Percentiles rank a stretch among this genome's conserved stretches.
Conservation (phyloP, 179 eudicot species). For the Heliamphora pulchella region DNA sequence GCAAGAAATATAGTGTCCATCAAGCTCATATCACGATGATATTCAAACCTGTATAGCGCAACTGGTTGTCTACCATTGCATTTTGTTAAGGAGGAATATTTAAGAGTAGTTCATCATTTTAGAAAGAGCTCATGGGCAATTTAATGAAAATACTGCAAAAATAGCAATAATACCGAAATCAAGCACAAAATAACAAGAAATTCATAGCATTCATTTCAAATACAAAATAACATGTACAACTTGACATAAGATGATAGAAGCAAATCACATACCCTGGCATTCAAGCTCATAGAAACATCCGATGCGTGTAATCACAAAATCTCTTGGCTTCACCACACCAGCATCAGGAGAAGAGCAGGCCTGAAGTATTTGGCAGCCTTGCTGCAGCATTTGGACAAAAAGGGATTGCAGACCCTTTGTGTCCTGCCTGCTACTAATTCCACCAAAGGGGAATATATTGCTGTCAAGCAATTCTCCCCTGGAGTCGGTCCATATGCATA, state of each 20-base stretch:
- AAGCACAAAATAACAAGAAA: neutral
- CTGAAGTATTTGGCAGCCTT: conserved; percentile 90
- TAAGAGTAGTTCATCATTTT: neutral
- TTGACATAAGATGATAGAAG: neutral
- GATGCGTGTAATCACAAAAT: conserved; percentile 83
- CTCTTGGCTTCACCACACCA: conserved; percentile 60
- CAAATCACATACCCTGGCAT: conserved; percentile 63
- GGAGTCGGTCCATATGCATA: conserved; percentile 95
- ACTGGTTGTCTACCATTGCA: neutral
- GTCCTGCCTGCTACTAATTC: conserved; percentile 94
- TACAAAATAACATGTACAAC: conserved; percentile 4
- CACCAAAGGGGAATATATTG: conserved; percentile 91
- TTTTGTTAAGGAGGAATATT: neutral
- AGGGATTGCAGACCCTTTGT: conserved; percentile 93
- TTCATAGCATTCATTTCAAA: neutral
- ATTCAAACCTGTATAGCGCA: neutral
- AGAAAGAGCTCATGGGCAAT: neutral
- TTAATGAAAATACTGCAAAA: neutral
- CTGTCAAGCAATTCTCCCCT: conserved; percentile 93
- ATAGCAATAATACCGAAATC: neutral
- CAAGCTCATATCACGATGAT: neutral
- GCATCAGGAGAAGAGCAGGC: conserved; percentile 60
- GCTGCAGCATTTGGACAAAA: conserved; percentile 92
- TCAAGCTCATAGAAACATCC: conserved; percentile 93
- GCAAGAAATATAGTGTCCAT: neutral